phyloP scores from a whole-genome alignment of 2,329 filamentous ascomycete species.

The Byssothecium circinans region DNA sequence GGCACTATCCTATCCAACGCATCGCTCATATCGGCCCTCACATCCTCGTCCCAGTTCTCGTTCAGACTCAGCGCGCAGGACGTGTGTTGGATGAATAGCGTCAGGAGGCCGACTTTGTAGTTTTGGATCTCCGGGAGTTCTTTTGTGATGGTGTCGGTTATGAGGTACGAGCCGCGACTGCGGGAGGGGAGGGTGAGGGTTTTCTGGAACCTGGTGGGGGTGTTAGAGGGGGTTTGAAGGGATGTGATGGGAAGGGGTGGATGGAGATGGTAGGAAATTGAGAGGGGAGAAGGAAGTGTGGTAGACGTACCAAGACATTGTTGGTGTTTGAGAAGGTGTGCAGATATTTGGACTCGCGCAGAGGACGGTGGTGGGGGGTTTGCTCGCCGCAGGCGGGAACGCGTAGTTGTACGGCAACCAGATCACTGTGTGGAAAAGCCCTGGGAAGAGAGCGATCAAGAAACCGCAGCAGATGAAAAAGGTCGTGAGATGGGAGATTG shows the following conservation, averaged over 20 bases:
- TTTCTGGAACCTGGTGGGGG: constrained; percentile 66
- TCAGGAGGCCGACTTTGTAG: constrained; percentile 74
- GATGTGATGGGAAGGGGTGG: too few relatives aligned
- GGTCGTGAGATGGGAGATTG: constrained; percentile 42
- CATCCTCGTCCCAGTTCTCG: constrained; percentile 85
- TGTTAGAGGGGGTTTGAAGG: neutral
- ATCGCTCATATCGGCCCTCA: constrained; percentile 92
- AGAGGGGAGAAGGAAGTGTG: constrained; percentile 1
- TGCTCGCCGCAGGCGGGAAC: constrained; percentile 18
- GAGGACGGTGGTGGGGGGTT: constrained; percentile 21
- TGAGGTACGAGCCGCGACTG: constrained; percentile 82
- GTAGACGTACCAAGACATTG: constrained; percentile 36
- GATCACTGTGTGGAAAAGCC: constrained; percentile 47
- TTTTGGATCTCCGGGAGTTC: constrained; percentile 76
- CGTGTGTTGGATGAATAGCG: constrained; percentile 95
- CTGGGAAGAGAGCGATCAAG: constrained; percentile 55
- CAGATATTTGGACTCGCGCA: constrained; percentile 34
- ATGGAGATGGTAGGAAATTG: too few relatives aligned
- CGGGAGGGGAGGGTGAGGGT: constrained; percentile 75
- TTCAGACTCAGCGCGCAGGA: constrained; percentile 88
- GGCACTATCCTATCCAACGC: constrained; percentile 88
- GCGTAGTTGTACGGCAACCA: constrained; percentile 41
- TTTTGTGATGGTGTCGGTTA: constrained; percentile 73
- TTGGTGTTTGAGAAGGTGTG: constrained; percentile 17
- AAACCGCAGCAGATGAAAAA: constrained; percentile 53